A percentile compares a stretch with the other conserved stretches of the same genome.
phyloP scores from a whole-genome alignment of 2,329 filamentous ascomycete genomes.

The Graphiopsis chlorocephala region DNA sequence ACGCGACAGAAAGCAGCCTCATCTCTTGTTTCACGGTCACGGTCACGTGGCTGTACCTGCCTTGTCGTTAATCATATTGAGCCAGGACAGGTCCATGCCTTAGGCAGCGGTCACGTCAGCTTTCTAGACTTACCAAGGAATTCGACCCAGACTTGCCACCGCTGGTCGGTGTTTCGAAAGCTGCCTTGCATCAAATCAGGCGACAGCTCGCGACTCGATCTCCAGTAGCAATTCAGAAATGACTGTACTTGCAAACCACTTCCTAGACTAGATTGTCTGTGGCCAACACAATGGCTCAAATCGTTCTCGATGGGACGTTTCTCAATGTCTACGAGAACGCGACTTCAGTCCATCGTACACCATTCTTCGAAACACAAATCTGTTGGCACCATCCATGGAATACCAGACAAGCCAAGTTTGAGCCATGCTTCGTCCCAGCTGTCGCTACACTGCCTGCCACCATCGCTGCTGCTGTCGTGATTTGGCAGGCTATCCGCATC shows the following conservation, averaged over 20 bases:
- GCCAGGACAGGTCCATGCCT: background rate
- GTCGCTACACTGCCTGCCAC: constrained; percentile 39
- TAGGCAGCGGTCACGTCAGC: background rate
- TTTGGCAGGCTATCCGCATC: constrained; percentile 36
- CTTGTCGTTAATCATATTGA: background rate
- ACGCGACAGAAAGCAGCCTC: background rate
- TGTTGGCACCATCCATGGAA: constrained; percentile 35
- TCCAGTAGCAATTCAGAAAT: background rate
- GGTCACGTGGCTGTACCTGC: background rate
- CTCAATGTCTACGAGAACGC: background rate
- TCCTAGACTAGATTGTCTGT: background rate
- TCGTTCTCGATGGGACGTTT: constrained; percentile 3
- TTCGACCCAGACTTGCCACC: background rate
- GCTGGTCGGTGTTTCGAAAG: background rate
- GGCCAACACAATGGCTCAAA: constrained; percentile 3
- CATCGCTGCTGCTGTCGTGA: constrained; percentile 37
- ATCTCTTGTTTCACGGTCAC: background rate
- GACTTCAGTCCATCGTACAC: background rate
- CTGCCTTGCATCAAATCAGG: background rate
- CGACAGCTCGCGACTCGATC: background rate
- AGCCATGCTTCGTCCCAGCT: constrained; percentile 41
- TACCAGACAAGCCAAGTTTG: constrained; percentile 37
- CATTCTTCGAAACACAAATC: constrained; percentile 10
- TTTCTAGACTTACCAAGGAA: background rate
- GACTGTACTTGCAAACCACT: background rate